A percentile compares a stretch with the other conserved stretches of the same genome.
Evolutionary conservation across 2,329 filamentous ascomycete species (phyloP).

Genomic region (Graphium sp.): DNA sequence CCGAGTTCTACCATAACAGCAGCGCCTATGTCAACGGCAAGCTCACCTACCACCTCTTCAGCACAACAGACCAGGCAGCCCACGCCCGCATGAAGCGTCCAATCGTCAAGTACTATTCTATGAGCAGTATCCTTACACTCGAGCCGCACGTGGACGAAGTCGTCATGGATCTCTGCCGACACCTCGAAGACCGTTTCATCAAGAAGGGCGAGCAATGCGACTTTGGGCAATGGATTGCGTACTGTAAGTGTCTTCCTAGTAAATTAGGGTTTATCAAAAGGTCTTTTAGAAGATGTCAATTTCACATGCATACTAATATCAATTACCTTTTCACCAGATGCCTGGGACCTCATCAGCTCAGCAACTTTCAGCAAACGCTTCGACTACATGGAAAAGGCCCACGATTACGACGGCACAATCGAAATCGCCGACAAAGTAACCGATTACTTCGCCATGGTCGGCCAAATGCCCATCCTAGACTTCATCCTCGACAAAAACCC

Average conservation of each 20-base stretch:
- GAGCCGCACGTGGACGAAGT: slow-evolving; percentile 15
- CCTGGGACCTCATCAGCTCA: slow-evolving; percentile 23
- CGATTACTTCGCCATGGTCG: slow-evolving; percentile 13
- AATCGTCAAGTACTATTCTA: slow-evolving; percentile 17
- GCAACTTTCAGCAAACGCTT: slow-evolving; percentile 20
- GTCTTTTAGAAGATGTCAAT: neutral
- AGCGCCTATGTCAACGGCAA: slow-evolving; percentile 16
- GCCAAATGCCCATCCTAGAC: slow-evolving; percentile 13
- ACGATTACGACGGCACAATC: slow-evolving; percentile 7
- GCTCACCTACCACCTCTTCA: slow-evolving; percentile 20
- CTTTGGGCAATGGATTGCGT: slow-evolving; percentile 10
- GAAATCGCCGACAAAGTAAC: slow-evolving; percentile 7
- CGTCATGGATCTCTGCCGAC: slow-evolving; percentile 12
- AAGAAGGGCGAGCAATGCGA: slow-evolving; percentile 6
- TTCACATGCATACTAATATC: slow-evolving; percentile 1
- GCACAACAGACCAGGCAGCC: slow-evolving; percentile 12
- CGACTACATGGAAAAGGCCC: slow-evolving; percentile 20
- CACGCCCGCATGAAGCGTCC: slow-evolving; percentile 19
- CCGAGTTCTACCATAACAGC: slow-evolving; percentile 18
- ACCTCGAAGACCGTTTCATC: slow-evolving; percentile 13
- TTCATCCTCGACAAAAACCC: slow-evolving; percentile 13
- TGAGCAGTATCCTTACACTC: slow-evolving; percentile 10
- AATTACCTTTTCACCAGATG: slow-evolving; percentile 4
- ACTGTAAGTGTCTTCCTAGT: slow-evolving; percentile 7
- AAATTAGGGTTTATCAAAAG: neutral